Base-by-base conservation (phyloP, 768 basidiomycete genomes). In the Termitomyces sp. region DNA sequence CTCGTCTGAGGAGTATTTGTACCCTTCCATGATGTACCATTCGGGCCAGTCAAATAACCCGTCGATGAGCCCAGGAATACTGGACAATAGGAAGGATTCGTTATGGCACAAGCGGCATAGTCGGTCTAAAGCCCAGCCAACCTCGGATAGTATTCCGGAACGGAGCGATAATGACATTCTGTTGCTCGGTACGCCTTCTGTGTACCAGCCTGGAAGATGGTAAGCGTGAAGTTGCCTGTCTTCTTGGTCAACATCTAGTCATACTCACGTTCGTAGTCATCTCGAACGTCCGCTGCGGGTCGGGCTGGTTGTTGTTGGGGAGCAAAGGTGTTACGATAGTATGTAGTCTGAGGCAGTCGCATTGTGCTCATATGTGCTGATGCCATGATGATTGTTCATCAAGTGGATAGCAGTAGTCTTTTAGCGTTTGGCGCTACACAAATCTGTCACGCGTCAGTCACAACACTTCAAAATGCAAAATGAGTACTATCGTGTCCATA, bases 91-190 rank as follows among this genome's bases (percentile, higher is more conserved):
- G 70, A 96, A 92, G 51, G 84, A 76, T 50, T 95, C 92, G 63
- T 90, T 89, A 62, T 81, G 80, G 63, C 85, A 87, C n/a, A 92
- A 77, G 19, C 90, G 83, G 59, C 89, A 85, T 10, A 98, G 81
- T 47, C 90, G 86, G 63, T 93, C 89, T 38, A 99, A 81, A 19
- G 95, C 91, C 90, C 93, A 98, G 55, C 85, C 84, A 55, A 95
- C 80, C 66, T 98, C 96, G 8, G 82, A 71, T 53, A 85, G 79
- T 46, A 98, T 87, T 5, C 86, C 89, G 14, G 92, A 98, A 25
- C 86, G 83, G 41, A 98, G 73, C 2, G 95, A 87, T 16, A 99
- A 83, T n/a, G 93, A 77, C 84, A 98, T 92, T 41, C 95, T 83
- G 69, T 98, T 98, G 67, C 76, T 87, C 0, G 89, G 77, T 2